Percentiles rank a stretch among this genome's conserved stretches.
Evolutionary conservation across 1,284 basidiomycete species (phyloP).

Genomic region (Pseudozyma flocculosa): DNA sequence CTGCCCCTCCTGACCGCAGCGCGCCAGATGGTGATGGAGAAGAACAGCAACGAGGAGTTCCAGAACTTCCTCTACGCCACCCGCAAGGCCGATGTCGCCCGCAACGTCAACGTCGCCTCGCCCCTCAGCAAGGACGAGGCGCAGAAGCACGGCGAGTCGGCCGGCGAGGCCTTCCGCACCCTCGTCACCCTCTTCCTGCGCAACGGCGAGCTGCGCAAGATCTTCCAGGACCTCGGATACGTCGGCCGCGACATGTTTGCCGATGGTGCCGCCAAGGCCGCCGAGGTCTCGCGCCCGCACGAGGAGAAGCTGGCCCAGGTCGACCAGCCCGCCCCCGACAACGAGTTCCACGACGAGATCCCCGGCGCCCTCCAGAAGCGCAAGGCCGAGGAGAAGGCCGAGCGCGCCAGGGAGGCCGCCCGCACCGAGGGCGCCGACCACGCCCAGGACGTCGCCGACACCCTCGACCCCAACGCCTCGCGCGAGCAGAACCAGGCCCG

Average conservation of each 20-base stretch:
- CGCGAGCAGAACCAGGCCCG: constrained; percentile 58
- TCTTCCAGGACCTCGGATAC: constrained; percentile 49
- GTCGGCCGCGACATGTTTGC: constrained; percentile 75
- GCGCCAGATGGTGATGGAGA: constrained; percentile 47
- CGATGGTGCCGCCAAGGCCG: constrained; percentile 72
- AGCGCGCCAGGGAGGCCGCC: constrained; percentile 38
- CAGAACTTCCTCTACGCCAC: constrained; percentile 53
- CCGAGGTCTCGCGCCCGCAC: constrained; percentile 70
- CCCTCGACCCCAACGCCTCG: constrained; percentile 47
- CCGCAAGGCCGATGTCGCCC: constrained; percentile 39
- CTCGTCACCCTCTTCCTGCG: constrained; percentile 53
- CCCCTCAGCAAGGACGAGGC: constrained; percentile 39
- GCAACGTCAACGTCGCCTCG: constrained; percentile 32
- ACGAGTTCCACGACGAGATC: constrained; percentile 61
- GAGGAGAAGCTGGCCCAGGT: constrained; percentile 68
- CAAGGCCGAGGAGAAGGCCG: constrained; percentile 40
- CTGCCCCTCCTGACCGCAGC: too few species aligned
- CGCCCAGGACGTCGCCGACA: constrained; percentile 37
- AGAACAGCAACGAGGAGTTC: constrained; percentile 52
- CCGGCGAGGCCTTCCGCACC: constrained; percentile 50
- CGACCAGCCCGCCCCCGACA: constrained; percentile 65
- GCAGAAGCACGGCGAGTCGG: constrained; percentile 50
- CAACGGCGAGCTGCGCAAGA: constrained; percentile 50
- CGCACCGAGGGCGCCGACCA: constrained; percentile 32
- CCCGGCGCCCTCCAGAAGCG: constrained; percentile 58